Percentiles rank a stretch among this genome's conserved stretches.
Evolutionary conservation across 2,329 filamentous ascomycete species (phyloP).

Genomic region (Trichoderma arundinaceum): DNA sequence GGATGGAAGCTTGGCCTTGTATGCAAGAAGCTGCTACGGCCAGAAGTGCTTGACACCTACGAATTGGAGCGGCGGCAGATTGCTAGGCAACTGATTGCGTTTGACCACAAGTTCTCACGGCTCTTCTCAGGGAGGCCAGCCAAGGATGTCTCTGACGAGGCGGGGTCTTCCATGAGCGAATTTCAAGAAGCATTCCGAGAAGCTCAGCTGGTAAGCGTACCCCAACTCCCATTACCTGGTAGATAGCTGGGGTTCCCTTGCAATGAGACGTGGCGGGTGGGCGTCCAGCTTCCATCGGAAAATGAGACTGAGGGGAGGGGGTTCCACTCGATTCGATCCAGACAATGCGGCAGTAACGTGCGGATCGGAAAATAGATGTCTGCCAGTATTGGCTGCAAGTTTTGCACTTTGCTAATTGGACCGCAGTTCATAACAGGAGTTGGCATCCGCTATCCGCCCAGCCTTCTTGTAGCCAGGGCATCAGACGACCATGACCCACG

Average conservation of each 20-base stretch:
- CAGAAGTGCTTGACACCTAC: constrained; percentile 56
- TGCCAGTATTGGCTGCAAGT: background rate
- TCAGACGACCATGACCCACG: constrained; percentile 32
- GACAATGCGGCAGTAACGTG: background rate
- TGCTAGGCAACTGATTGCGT: constrained; percentile 69
- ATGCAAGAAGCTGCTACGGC: constrained; percentile 50
- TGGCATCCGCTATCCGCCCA: constrained; percentile 31
- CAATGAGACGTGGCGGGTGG: background rate
- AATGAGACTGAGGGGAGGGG: background rate
- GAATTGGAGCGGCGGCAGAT: constrained; percentile 60
- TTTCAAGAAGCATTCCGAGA: constrained; percentile 67
- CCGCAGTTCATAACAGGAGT: constrained; percentile 39
- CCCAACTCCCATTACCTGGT: background rate
- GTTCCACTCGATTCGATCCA: background rate
- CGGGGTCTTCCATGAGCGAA: constrained; percentile 65
- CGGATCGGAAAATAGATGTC: background rate
- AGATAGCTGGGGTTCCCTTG: background rate
- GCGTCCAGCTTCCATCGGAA: background rate
- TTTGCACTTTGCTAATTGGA: constrained; percentile 47
- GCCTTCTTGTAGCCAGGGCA: constrained; percentile 23
- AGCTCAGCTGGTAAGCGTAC: constrained; percentile 45
- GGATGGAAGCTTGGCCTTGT: constrained; percentile 61
- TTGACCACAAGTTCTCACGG: constrained; percentile 63
- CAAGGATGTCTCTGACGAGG: constrained; percentile 64
- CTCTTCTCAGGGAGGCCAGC: constrained; percentile 63